Base-by-base conservation (phyloP, 176 grass and related monocot species). In the Bonia amplexicaulis region DNA sequence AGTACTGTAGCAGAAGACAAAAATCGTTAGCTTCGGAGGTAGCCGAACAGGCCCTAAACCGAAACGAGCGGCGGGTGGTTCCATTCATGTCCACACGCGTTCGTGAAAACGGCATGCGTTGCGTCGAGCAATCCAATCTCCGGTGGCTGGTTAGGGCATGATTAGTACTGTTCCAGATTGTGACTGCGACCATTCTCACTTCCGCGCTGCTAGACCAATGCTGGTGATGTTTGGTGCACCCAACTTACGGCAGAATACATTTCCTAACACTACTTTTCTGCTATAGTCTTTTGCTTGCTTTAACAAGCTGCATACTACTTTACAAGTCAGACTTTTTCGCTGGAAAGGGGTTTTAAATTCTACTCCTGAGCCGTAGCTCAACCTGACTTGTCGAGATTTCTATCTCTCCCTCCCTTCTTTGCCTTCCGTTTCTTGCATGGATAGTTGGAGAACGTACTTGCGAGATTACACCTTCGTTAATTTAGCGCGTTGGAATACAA, bases 221-320 rank as follows among this genome's bases (percentile, higher is more conserved):
- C 9, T 66, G 66, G 54, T 48, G 65, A 72, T 71, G 73, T 86
- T 79, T 60, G 88, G 78, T 86, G 46, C 46, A 27, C 78, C 66
- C 26, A 58, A 78, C 66, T 57, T 3, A 5, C 1, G 26, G 45
- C 64, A 12, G 55, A 14, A 17, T 23, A 41, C 44, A 25, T 76
- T n/a, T 71, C 54, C 76, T n/a, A 29, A 16, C 53, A 11, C 6
- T 37, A 11, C 37, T 64, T 79, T 20, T 70, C 29, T 49, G 40
- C 29, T 52, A 4, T 52, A 4, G 3, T 23, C 20, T 67, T 51
- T 20, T 13, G 3, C 63, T 71, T 52, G 42, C 14, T 22, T 19
- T 35, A 11, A 65, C 63, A 7, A 19, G 51, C 2, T 17, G 15
- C 15, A 17, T 16, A 6, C 55, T 12, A 0, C 55, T 59, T 23